A percentile compares a stretch with the other conserved stretches of the same genome.
Evolutionary conservation across 2,329 filamentous ascomycete genomes (phyloP).

Genomic region (Botryotinia convoluta): DNA sequence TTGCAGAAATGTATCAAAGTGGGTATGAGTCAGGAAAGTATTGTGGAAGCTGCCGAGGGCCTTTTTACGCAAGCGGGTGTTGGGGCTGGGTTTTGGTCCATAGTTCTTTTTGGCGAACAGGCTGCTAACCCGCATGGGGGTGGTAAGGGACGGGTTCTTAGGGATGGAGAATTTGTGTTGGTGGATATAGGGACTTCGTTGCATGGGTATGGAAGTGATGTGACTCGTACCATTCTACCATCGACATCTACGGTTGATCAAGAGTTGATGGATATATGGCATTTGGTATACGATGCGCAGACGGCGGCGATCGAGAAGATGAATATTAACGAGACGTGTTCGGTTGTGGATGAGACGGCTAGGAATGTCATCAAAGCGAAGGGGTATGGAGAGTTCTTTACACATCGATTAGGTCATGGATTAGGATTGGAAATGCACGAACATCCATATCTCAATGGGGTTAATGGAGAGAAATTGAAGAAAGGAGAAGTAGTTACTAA

Average conservation of each 20-base stretch:
- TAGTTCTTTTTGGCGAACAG: conserved; percentile 55
- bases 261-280: conserved; percentile 51
- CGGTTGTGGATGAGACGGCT: conserved; percentile 58
- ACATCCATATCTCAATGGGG: conserved; percentile 62
- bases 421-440: conserved; percentile 66
- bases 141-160: conserved; percentile 47
- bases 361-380: conserved; percentile 48
- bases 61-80: conserved; percentile 50
- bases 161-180: conserved; percentile 54
- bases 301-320: conserved; percentile 52
- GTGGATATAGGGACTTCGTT: conserved; percentile 59
- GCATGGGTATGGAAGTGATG: conserved; percentile 60
- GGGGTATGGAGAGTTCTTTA: conserved; percentile 56
- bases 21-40: conserved; percentile 55
- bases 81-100: conserved; percentile 58
- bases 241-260: conserved; percentile 24
- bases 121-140: conserved; percentile 42
- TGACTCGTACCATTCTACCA: conserved; percentile 55
- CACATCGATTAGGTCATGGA: conserved; percentile 60
- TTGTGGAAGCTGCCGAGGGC: conserved; percentile 51
- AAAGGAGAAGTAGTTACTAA: conserved; percentile 62
- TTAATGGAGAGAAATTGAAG: conserved; percentile 49
- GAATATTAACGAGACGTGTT: conserved; percentile 51
- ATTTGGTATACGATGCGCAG: conserved; percentile 58
- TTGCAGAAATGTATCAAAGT: conserved; percentile 53